Evolutionary conservation across 129 eudicot genomes (phyloP).

Genomic region (Escallonia herrerae): DNA sequence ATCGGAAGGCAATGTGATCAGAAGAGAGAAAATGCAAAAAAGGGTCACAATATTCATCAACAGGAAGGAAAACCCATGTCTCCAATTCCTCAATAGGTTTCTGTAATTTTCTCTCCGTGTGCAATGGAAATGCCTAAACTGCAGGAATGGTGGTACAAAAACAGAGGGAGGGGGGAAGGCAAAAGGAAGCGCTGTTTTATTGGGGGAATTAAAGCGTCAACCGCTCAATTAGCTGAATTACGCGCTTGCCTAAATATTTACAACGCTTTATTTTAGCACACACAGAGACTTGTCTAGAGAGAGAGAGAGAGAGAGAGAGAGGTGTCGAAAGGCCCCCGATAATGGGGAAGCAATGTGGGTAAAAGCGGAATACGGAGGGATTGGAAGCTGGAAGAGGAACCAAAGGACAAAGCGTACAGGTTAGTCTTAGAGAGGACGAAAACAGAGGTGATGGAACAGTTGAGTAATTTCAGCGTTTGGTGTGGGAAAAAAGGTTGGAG

Average conservation of each 20-base stretch:
- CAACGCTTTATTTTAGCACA: background rate
- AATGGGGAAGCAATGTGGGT: no score
- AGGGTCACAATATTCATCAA: no score
- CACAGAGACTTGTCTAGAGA: background rate
- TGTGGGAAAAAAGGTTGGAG: background rate
- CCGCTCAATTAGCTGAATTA: slow-evolving; percentile 11
- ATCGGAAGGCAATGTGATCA: background rate
- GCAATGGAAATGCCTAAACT: background rate
- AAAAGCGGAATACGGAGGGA: no score
- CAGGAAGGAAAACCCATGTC: no score
- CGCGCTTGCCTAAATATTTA: background rate
- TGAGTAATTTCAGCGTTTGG: background rate
- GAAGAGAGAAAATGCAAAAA: no score
- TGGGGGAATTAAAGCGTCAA: slow-evolving; percentile 3
- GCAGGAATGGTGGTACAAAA: slow-evolving; percentile 1
- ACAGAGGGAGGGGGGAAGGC: slow-evolving; percentile 8
- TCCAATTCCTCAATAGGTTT: no score
- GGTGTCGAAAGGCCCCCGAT: no score
- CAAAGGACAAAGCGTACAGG: background rate
- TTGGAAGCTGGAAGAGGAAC: background rate
- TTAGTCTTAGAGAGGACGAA: background rate
- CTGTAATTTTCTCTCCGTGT: background rate
- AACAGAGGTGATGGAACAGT: background rate
- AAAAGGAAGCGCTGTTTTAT: slow-evolving; percentile 7
- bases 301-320: background rate